phyloP scores from a whole-genome alignment of 441 rosid species.

The Erodium texanum region DNA sequence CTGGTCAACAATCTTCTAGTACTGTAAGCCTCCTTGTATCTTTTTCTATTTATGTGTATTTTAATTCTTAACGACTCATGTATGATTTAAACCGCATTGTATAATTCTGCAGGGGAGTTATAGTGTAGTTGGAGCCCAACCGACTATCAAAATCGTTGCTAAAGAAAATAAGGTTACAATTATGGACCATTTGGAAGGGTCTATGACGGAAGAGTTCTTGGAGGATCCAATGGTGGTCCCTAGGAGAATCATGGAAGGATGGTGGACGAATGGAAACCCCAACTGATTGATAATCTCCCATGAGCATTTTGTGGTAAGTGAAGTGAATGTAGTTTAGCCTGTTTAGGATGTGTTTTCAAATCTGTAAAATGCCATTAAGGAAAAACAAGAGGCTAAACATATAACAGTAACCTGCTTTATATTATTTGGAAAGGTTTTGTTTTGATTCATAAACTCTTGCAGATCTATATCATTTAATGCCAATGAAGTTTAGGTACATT shows the following conservation, averaged over 20 bases:
- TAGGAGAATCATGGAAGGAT: conserved; percentile 28
- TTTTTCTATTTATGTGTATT: conserved; percentile 3
- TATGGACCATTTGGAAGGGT: conserved; percentile 61
- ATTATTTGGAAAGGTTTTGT: background rate
- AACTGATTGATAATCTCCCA: conserved; percentile 71
- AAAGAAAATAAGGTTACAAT: conserved; percentile 73
- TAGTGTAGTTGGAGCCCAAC: conserved; percentile 89
- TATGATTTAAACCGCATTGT: too few species aligned
- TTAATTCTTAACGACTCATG: too few species aligned
- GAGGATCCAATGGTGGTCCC: conserved; percentile 90
- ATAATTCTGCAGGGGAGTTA: conserved; percentile 61
- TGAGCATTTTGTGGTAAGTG: conserved; percentile 78
- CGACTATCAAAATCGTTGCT: conserved; percentile 73
- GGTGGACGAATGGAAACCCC: conserved; percentile 63
- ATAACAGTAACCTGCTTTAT: background rate
- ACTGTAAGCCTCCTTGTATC: conserved; percentile 30
- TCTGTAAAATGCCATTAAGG: background rate
- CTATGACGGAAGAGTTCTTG: conserved; percentile 54
- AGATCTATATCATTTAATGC: background rate
- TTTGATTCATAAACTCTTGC: background rate
- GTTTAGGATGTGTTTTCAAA: too few species aligned
- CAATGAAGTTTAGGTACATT: background rate
- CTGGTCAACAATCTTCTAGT: conserved; percentile 55
- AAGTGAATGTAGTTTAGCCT: too few species aligned
- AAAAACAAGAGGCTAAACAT: background rate